phyloP scores from a whole-genome alignment of 2,329 filamentous ascomycete genomes.

The Colletotrichum eleusines region DNA sequence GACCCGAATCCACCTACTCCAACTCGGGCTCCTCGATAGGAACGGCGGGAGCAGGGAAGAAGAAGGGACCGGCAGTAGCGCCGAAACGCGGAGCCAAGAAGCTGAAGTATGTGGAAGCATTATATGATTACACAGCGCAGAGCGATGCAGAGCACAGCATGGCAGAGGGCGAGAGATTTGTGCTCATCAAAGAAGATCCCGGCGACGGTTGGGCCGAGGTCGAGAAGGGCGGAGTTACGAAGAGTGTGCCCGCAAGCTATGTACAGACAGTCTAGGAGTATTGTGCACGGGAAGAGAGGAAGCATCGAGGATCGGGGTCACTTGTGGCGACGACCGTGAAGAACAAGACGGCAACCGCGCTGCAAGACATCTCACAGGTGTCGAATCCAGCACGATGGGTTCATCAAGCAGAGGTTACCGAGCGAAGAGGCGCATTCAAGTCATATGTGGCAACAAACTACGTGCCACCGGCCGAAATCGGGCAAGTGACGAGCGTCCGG shows the following conservation, averaged over 20 bases:
- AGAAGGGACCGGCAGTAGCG: conserved; percentile 92
- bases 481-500: conserved; percentile 39
- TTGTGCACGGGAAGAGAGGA: conserved; percentile 13
- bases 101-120: conserved; percentile 89
- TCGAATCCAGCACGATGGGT: background rate
- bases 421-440: background rate
- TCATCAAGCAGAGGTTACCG: background rate
- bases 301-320: background rate
- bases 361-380: conserved; percentile 3
- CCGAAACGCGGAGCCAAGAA: conserved; percentile 93
- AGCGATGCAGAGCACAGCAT: conserved; percentile 91
- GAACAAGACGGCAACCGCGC: background rate
- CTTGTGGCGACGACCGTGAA: background rate
- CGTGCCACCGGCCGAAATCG: background rate
- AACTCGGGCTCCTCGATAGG: conserved; percentile 78
- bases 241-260: conserved; percentile 95
- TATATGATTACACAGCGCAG: conserved; percentile 92
- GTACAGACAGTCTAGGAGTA: conserved; percentile 76
- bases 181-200: conserved; percentile 86
- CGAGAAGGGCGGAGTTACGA: conserved; percentile 87
- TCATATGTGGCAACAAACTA: background rate
- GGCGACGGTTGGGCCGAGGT: conserved; percentile 98
- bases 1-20: conserved; percentile 82
- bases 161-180: conserved; percentile 90
- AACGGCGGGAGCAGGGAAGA: conserved; percentile 68